Evolutionary conservation across 257 asterid species (phyloP).

Genomic region (Fraxinus pennsylvanica): DNA sequence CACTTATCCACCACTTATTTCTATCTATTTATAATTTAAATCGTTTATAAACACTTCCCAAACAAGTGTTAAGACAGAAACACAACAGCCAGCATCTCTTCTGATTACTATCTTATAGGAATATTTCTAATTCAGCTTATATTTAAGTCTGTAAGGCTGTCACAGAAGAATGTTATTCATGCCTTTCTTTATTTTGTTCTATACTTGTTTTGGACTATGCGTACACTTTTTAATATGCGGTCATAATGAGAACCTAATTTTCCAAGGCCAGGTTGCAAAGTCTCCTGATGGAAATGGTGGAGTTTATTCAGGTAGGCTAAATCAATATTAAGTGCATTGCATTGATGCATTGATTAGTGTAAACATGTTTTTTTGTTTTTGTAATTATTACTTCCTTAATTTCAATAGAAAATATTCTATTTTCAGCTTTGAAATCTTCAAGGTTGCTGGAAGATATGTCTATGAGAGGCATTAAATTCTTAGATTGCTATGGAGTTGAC

Average conservation of each 20-base stretch:
- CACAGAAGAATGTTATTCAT: background rate
- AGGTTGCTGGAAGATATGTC: constrained; percentile 91
- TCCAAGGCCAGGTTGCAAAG: constrained; percentile 76
- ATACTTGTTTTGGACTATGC: constrained; percentile 10
- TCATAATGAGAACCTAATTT: constrained; percentile 31
- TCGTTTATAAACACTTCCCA: too few species aligned
- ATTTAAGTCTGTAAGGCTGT: constrained; percentile 9
- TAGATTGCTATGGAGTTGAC: constrained; percentile 98
- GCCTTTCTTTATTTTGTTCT: constrained; percentile 8
- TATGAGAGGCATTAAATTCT: constrained; percentile 72
- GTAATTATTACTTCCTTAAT: constrained; percentile 14
- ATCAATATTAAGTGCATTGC: constrained; percentile 4
- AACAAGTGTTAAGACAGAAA: background rate
- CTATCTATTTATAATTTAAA: too few species aligned
- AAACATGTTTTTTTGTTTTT: background rate
- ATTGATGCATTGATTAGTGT: constrained; percentile 14
- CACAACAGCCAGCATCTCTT: background rate
- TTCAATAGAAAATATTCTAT: constrained; percentile 15
- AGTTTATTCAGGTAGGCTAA: constrained; percentile 74
- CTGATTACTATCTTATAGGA: background rate
- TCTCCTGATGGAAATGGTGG: constrained; percentile 99
- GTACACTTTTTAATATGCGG: constrained; percentile 12
- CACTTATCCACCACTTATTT: too few species aligned
- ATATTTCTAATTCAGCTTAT: constrained; percentile 17
- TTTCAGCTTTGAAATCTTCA: constrained; percentile 77